Evolutionary conservation across 2,329 filamentous ascomycete genomes (phyloP).

Genomic region (Westerdykella aurantiaca): DNA sequence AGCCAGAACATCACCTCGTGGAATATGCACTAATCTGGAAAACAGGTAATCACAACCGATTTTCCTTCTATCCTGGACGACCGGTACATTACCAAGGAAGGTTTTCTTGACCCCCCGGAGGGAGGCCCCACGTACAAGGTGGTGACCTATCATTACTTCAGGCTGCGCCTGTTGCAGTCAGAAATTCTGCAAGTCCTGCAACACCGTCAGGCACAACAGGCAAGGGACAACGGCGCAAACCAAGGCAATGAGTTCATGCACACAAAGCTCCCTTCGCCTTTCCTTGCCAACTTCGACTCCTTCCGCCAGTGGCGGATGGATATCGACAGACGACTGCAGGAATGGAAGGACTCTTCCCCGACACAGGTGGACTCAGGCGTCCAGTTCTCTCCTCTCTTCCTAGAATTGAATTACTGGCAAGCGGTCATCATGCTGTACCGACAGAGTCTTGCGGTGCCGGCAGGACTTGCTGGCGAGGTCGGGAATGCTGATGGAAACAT

Average conservation of each 20-base stretch:
- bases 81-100: conserved; percentile 73
- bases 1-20: neutral
- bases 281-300: conserved; percentile 73
- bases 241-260: conserved; percentile 67
- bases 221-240: conserved; percentile 61
- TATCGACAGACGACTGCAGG: conserved; percentile 72
- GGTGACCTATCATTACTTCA: conserved; percentile 88
- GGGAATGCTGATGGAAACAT: conserved; percentile 53
- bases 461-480: conserved; percentile 75
- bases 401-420: conserved; percentile 97
- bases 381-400: conserved; percentile 79
- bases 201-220: conserved; percentile 80
- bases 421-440: conserved; percentile 93
- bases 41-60: conserved; percentile 85
- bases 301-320: conserved; percentile 86
- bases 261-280: conserved; percentile 74
- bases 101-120: conserved; percentile 60
- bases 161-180: conserved; percentile 80
- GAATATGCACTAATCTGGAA: neutral
- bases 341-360: conserved; percentile 83
- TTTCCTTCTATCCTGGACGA: conserved; percentile 88
- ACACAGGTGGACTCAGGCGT: conserved; percentile 75
- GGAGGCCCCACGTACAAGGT: conserved; percentile 77
- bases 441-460: conserved; percentile 80
- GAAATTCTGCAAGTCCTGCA: conserved; percentile 93